Conservation (phyloP, 371 early-diverging fungal genomes). For the Capillidium heterosporum region DNA sequence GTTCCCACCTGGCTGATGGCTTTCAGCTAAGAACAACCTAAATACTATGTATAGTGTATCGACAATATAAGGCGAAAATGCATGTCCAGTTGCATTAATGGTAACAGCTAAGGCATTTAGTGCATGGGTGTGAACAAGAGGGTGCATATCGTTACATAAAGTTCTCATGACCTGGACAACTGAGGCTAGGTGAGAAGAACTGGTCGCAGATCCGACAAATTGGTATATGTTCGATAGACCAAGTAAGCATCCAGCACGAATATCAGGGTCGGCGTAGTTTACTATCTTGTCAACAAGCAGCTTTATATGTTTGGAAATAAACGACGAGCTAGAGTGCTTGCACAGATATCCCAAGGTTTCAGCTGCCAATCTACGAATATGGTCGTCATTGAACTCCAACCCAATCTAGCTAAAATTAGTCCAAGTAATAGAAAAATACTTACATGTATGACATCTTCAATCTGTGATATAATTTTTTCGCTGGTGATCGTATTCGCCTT, state of each 20-base stretch:
- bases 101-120: slow-evolving; percentile 69
- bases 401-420: no score
- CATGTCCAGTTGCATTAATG: slow-evolving; percentile 70
- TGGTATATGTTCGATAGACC: slow-evolving; percentile 79
- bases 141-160: slow-evolving; percentile 76
- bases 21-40: slow-evolving; percentile 70
- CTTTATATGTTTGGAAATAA: slow-evolving; percentile 58
- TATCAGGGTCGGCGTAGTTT: slow-evolving; percentile 80
- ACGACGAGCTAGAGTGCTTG: neutral
- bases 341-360: neutral
- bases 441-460: neutral
- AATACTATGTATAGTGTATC: slow-evolving; percentile 68
- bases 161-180: slow-evolving; percentile 80
- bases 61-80: slow-evolving; percentile 77
- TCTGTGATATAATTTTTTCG: neutral
- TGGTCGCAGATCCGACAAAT: slow-evolving; percentile 80
- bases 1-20: slow-evolving; percentile 58
- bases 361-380: neutral
- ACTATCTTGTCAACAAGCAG: slow-evolving; percentile 72
- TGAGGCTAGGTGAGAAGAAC: slow-evolving; percentile 62
- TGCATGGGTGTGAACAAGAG: slow-evolving; percentile 89
- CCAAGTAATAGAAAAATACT: no score
- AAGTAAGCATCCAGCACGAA: slow-evolving; percentile 75
- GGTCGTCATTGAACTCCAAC: neutral
- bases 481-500: neutral